Evolutionary conservation across 2,329 filamentous ascomycete genomes (phyloP).

Genomic region (Malbranchea zuffiana): DNA sequence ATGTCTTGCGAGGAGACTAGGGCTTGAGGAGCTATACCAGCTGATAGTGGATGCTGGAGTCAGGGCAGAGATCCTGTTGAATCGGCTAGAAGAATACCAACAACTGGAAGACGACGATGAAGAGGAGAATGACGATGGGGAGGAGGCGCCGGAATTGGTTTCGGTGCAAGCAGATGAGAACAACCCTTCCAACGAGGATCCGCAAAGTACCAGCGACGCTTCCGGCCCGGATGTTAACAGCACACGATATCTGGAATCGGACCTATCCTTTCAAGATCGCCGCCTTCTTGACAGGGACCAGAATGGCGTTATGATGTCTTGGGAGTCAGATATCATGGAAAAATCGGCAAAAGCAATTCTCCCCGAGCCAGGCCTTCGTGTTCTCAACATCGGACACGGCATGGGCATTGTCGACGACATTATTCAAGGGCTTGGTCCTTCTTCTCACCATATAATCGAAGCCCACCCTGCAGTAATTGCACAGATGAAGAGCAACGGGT

Average conservation of each 20-base stretch:
- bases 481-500: constrained; percentile 56
- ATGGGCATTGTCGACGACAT: constrained; percentile 81
- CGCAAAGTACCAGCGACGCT: constrained; percentile 8
- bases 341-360: constrained; percentile 60
- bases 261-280: constrained; percentile 52
- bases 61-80: constrained; percentile 76
- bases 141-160: constrained; percentile 13
- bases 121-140: constrained; percentile 26
- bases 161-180: constrained; percentile 3
- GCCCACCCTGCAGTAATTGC: constrained; percentile 68
- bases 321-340: constrained; percentile 81
- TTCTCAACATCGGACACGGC: constrained; percentile 80
- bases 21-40: constrained; percentile 61
- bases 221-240: constrained; percentile 44
- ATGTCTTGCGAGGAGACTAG: constrained; percentile 64
- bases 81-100: constrained; percentile 71
- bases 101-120: constrained; percentile 44
- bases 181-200: background rate
- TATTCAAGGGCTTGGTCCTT: constrained; percentile 57
- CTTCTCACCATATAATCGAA: constrained; percentile 72
- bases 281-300: constrained; percentile 62
- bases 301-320: constrained; percentile 90
- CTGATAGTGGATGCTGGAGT: constrained; percentile 83
- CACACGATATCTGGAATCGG: constrained; percentile 57
- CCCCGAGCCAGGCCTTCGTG: constrained; percentile 50